These are phyloP conservation scores for Hortiboletus campestris DNA, from an alignment of 768 basidiomycete genomes.

Conservation along the genomic window DNA sequence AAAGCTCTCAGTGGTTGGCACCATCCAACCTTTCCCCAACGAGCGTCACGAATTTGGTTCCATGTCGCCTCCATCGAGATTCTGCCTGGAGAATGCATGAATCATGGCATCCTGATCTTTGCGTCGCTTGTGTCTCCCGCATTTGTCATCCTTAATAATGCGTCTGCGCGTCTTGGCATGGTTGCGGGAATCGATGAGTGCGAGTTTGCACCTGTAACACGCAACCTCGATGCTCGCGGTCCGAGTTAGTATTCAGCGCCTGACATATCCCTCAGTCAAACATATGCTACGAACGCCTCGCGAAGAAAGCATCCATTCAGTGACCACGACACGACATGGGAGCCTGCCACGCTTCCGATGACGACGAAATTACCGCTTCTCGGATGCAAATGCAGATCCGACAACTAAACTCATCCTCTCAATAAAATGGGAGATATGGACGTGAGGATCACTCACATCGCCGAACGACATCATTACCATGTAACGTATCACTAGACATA, in stretches of 20 bases:
- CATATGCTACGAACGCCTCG: conserved; percentile 1
- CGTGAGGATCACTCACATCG: conserved; percentile 48
- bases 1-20: conserved; percentile 9
- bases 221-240: conserved; percentile 83
- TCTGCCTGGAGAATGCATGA: conserved; percentile 67
- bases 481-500: conserved; percentile 37
- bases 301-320: conserved; percentile 57
- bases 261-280: conserved; percentile 30
- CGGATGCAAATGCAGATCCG: conserved; percentile 79
- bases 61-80: conserved; percentile 33
- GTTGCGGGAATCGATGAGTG: conserved; percentile 61
- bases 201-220: conserved; percentile 73
- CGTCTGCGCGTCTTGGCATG: conserved; percentile 66
- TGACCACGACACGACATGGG: conserved; percentile 80
- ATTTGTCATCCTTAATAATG: conserved; percentile 82
- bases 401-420: conserved; percentile 39
- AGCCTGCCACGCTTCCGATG: conserved; percentile 72
- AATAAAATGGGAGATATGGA: neutral
- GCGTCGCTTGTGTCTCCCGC: conserved; percentile 75
- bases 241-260: conserved; percentile 82
- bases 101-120: conserved; percentile 84
- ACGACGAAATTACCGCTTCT: conserved; percentile 89
- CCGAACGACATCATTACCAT: conserved; percentile 63
- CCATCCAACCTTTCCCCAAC: conserved; percentile 4
- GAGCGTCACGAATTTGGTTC: conserved; percentile 26